Conservation (phyloP, 768 basidiomycete genomes). For the Dacryopinax spathularia region DNA sequence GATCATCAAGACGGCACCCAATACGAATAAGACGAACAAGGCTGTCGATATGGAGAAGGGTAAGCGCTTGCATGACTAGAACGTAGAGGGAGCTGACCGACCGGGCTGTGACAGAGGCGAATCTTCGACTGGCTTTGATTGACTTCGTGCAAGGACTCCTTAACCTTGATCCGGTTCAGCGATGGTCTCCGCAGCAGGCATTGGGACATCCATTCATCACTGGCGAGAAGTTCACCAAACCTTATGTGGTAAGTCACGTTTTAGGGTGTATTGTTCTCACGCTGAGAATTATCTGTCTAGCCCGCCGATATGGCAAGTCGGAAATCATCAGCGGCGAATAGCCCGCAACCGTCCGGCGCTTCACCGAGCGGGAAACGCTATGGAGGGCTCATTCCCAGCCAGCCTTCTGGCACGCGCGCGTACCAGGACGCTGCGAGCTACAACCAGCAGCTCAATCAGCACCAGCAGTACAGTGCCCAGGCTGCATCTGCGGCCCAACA, state of each 20-base stretch:
- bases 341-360: constrained; percentile 22
- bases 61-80: constrained; percentile 23
- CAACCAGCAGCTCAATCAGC: constrained; percentile 86
- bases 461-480: constrained; percentile 84
- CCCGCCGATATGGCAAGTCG: constrained; percentile 32
- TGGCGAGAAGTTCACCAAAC: constrained; percentile 85
- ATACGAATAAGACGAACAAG: constrained; percentile 66
- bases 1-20: constrained; percentile 91
- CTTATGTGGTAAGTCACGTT: constrained; percentile 50
- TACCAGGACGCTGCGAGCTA: constrained; percentile 88
- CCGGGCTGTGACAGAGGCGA: constrained; percentile 55
- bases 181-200: constrained; percentile 97
- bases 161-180: constrained; percentile 83
- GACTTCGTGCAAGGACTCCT: constrained; percentile 93
- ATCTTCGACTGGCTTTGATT: constrained; percentile 86
- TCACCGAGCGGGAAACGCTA: constrained; percentile 65
- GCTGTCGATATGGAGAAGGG: constrained; percentile 79
- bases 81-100: neutral
- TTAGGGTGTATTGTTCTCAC: too few relatives aligned
- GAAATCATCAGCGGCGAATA: constrained; percentile 20
- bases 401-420: constrained; percentile 69
- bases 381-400: constrained; percentile 82
- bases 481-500: constrained; percentile 56
- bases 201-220: constrained; percentile 94
- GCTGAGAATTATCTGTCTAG: constrained; percentile 22